These are phyloP conservation scores for Aspergillus sp. DNA, from an alignment of 2,329 filamentous ascomycete genomes.

Conservation along the genomic window DNA sequence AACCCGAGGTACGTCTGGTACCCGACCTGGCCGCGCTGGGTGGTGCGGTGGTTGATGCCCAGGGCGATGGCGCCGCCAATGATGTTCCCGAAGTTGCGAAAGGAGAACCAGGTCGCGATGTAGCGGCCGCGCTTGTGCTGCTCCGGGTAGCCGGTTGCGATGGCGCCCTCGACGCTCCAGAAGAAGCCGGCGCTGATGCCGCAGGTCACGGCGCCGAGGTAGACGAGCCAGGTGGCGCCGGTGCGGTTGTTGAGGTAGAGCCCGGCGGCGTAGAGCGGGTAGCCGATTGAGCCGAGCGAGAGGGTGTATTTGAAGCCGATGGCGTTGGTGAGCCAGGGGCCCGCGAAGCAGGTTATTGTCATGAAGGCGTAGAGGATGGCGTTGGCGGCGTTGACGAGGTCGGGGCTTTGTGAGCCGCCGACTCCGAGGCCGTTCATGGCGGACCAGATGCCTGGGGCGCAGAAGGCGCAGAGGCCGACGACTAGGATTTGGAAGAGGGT, in stretches of 20 bases:
- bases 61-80: conserved; percentile 52
- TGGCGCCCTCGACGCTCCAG: conserved; percentile 42
- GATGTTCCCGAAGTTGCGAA: conserved; percentile 43
- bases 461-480: conserved; percentile 41
- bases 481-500: conserved; percentile 40
- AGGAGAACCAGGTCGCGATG: conserved; percentile 39
- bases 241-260: conserved; percentile 39
- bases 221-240: conserved; percentile 40
- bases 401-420: conserved; percentile 40
- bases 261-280: conserved; percentile 41
- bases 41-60: conserved; percentile 43
- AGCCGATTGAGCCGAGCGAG: conserved; percentile 43
- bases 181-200: conserved; percentile 42
- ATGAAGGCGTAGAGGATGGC: conserved; percentile 47
- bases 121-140: conserved; percentile 20
- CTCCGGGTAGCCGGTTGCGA: conserved; percentile 40
- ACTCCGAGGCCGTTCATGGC: conserved; percentile 45
- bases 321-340: conserved; percentile 24
- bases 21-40: conserved; percentile 24
- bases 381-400: conserved; percentile 47
- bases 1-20: conserved; percentile 45
- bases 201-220: conserved; percentile 37
- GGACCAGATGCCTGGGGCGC: conserved; percentile 43
- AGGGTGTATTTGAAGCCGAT: conserved; percentile 34
- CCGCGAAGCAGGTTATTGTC: conserved; percentile 43